A percentile compares a stretch with the other conserved stretches of the same genome.
phyloP scores from a whole-genome alignment of 2,329 filamentous ascomycete species.

The Curvularia sp. region DNA sequence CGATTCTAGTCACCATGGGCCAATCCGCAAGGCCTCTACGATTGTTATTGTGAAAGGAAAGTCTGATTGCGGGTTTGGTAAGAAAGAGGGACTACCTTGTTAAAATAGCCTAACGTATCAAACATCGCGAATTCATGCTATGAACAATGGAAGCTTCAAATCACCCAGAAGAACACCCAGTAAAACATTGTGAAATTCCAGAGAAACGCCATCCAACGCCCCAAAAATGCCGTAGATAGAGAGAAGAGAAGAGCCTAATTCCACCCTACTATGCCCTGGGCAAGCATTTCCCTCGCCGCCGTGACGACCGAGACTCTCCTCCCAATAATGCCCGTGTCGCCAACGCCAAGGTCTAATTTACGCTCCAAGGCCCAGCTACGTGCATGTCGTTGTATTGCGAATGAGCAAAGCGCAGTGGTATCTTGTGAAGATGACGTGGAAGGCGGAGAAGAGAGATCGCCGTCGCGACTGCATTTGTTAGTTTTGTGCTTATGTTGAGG shows the following conservation, averaged over 20 bases:
- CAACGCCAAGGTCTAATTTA: constrained; percentile 40
- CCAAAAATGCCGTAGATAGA: neutral
- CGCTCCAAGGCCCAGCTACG: constrained; percentile 4
- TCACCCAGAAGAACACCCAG: too few relatives aligned
- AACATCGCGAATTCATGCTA: too few relatives aligned
- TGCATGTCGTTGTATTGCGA: constrained; percentile 9
- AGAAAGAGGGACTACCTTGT: too few relatives aligned
- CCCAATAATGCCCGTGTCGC: constrained; percentile 43
- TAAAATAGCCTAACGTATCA: too few relatives aligned
- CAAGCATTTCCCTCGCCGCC: constrained; percentile 29
- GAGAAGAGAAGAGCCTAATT: constrained; percentile 27
- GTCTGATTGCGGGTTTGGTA: too few relatives aligned
- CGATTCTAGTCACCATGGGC: too few relatives aligned
- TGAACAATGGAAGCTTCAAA: too few relatives aligned
- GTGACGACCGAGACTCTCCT: constrained; percentile 43
- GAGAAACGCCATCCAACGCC: too few relatives aligned
- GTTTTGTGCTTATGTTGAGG: neutral
- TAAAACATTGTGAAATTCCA: too few relatives aligned
- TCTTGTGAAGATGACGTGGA: neutral
- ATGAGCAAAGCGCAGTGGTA: constrained; percentile 35
- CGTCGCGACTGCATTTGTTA: constrained; percentile 31
- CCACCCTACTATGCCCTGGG: constrained; percentile 47
- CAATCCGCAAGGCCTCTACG: too few relatives aligned
- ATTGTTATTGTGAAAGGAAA: too few relatives aligned
- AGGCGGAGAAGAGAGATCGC: constrained; percentile 33